Conservation (phyloP, 371 early-diverging fungal genomes). For the Smittium culicis region DNA sequence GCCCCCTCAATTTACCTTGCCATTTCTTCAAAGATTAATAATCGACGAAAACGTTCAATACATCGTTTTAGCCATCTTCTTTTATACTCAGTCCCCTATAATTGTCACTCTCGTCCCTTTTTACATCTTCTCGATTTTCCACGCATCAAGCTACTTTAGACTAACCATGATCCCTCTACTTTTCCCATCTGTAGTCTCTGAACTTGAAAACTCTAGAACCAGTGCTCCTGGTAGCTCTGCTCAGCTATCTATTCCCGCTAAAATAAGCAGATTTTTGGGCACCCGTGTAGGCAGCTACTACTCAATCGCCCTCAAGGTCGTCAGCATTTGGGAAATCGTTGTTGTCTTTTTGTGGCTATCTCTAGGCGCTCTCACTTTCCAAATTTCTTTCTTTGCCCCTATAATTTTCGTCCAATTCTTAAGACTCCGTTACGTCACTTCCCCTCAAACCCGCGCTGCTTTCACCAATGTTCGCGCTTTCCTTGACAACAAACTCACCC, state of each 20-base stretch:
- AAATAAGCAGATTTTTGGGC: constrained; percentile 44
- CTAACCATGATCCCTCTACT: constrained; percentile 55
- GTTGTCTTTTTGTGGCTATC: constrained; percentile 55
- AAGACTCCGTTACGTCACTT: constrained; percentile 67
- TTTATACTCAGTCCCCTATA: constrained; percentile 56
- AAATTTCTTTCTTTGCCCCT: constrained; percentile 55
- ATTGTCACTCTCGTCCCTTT: constrained; percentile 68
- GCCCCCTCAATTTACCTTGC: constrained; percentile 45
- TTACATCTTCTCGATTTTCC: constrained; percentile 69
- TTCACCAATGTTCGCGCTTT: constrained; percentile 40
- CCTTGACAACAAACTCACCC: constrained; percentile 38
- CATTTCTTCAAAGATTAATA: constrained; percentile 50
- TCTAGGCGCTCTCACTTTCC: constrained; percentile 49
- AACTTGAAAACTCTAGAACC: constrained; percentile 23
- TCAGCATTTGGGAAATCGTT: constrained; percentile 64
- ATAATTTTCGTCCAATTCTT: constrained; percentile 70
- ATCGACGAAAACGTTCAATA: constrained; percentile 84
- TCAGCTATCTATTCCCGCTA: constrained; percentile 20
- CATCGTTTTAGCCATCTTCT: constrained; percentile 59
- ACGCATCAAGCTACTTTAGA: constrained; percentile 60
- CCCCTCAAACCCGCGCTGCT: constrained; percentile 47
- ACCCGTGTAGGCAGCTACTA: constrained; percentile 55
- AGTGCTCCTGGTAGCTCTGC: constrained; percentile 15
- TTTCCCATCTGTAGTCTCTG: constrained; percentile 40
- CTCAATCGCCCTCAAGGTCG: constrained; percentile 49